Evolutionary conservation across 2,329 filamentous ascomycete species (phyloP).

Genomic region (Trichoderma asperellum): DNA sequence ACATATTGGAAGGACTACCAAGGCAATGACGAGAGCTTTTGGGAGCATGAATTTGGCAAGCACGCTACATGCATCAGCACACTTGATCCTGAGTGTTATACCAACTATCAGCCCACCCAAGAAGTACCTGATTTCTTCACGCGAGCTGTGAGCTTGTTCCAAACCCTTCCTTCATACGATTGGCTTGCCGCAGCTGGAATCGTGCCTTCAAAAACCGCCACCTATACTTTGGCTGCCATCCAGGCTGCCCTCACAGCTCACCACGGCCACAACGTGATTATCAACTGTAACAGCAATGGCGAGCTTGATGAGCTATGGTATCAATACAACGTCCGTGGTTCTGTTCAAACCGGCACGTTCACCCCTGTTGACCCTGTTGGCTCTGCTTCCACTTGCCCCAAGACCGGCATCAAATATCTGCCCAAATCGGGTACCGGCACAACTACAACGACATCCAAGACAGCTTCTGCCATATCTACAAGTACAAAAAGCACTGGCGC

Average conservation of each 20-base stretch:
- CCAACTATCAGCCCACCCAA: slow-evolving; percentile 59
- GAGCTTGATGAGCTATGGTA: slow-evolving; percentile 61
- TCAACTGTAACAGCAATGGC: slow-evolving; percentile 54
- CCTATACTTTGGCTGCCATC: slow-evolving; percentile 62
- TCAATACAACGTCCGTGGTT: slow-evolving; percentile 64
- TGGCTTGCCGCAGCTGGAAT: slow-evolving; percentile 65
- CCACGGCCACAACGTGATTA: slow-evolving; percentile 59
- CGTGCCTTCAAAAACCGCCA: slow-evolving; percentile 53
- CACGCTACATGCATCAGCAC: slow-evolving; percentile 74
- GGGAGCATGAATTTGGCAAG: slow-evolving; percentile 76
- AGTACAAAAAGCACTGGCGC: background rate
- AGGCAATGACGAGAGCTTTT: slow-evolving; percentile 66
- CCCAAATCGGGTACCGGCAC: slow-evolving; percentile 26
- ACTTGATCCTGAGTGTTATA: slow-evolving; percentile 68
- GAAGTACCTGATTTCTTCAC: slow-evolving; percentile 73
- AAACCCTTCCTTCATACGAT: slow-evolving; percentile 66
- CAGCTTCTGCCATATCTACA: background rate
- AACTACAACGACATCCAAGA: background rate
- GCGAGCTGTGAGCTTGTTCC: slow-evolving; percentile 66
- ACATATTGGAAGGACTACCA: slow-evolving; percentile 72
- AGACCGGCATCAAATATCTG: slow-evolving; percentile 64
- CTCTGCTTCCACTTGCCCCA: slow-evolving; percentile 64
- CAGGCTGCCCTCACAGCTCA: slow-evolving; percentile 58
- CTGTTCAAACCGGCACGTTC: slow-evolving; percentile 63
- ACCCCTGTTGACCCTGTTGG: slow-evolving; percentile 59